phyloP scores from a whole-genome alignment of 1,139 yeast species.

The Pneumocystis oryctolagi region DNA sequence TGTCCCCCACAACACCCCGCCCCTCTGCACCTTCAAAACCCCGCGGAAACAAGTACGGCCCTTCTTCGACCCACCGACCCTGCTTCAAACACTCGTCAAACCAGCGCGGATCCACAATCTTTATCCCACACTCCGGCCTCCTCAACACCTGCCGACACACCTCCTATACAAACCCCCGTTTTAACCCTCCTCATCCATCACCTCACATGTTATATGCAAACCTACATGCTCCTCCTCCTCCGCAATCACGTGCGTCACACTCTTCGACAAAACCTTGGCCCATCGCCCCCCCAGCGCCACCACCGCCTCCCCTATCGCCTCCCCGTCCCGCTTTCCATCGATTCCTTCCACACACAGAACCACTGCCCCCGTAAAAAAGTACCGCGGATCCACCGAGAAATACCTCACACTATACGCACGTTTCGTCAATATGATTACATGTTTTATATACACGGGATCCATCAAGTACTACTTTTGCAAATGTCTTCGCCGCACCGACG shows the following conservation, averaged over 20 bases:
- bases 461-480: neutral
- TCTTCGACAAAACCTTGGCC: slow-evolving; percentile 46
- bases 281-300: slow-evolving; percentile 63
- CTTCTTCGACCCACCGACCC: slow-evolving; percentile 38
- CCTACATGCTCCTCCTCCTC: too few species aligned
- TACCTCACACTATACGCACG: neutral
- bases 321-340: slow-evolving; percentile 35
- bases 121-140: slow-evolving; percentile 23
- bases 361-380: slow-evolving; percentile 46
- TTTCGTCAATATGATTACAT: neutral
- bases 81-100: slow-evolving; percentile 45
- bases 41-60: slow-evolving; percentile 35
- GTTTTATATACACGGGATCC: neutral
- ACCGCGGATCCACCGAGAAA: slow-evolving; percentile 50
- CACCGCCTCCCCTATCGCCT: slow-evolving; percentile 50
- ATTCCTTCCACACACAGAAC: slow-evolving; percentile 37
- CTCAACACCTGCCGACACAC: slow-evolving; percentile 17
- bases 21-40: neutral
- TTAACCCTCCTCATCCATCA: slow-evolving; percentile 24
- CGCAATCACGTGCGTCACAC: slow-evolving; percentile 68
- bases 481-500: neutral
- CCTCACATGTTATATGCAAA: slow-evolving; percentile 32
- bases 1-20: slow-evolving; percentile 4
- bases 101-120: slow-evolving; percentile 67
- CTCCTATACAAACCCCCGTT: slow-evolving; percentile 10